Evolutionary conservation across 1,284 basidiomycete species (phyloP), one percentile per base, ranked within the genome.

Genomic region (Apiotrichum gracile): DNA sequence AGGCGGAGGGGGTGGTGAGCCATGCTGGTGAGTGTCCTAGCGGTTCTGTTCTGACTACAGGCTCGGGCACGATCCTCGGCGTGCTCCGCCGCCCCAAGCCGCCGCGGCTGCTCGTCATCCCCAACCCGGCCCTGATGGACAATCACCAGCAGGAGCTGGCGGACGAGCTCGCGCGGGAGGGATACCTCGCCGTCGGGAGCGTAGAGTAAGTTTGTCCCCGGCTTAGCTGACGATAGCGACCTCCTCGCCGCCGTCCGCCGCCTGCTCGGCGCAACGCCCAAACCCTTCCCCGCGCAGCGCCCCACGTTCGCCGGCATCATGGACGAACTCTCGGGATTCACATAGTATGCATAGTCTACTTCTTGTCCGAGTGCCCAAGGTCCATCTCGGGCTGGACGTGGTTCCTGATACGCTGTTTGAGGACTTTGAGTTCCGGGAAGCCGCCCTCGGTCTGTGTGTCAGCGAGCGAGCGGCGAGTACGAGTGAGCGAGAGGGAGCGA

Each of bases 101-200:
- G 29, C 88, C 86, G 64, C 81, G 83, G 8, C 77, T 97, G 60
- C 84, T 98, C 58, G 87, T 90, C 14, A 85, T 97, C 1, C 91
- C 92, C 13, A 98, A 98, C 69, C 78, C 85, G 29, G 85, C 86
- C 2, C 77, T 98, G 43, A 83, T 94, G 75, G 87, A 97, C 73
- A 88, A 97, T 72, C 94, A 98, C 67, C 94, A 98, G 77, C 79
- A 83, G 41, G 91, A 98, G 67, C 79, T 98, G 6, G 91, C 94
- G 0, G 75, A 80, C 39, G 84, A 85, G 17, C 78, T 97, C 46
- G 77, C 77, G 19, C 70, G 73, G 22, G 78, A 83, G 27, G 82
- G 83, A 1, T 82, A 91, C 73, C 76, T 92, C 39, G 79, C 75
- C 60, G 77, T 83, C n/a, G 80, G 84, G 0, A 80, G 77, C 5